Conservation (phyloP, 2,329 filamentous ascomycete species). For the Leptographium flavum region DNA sequence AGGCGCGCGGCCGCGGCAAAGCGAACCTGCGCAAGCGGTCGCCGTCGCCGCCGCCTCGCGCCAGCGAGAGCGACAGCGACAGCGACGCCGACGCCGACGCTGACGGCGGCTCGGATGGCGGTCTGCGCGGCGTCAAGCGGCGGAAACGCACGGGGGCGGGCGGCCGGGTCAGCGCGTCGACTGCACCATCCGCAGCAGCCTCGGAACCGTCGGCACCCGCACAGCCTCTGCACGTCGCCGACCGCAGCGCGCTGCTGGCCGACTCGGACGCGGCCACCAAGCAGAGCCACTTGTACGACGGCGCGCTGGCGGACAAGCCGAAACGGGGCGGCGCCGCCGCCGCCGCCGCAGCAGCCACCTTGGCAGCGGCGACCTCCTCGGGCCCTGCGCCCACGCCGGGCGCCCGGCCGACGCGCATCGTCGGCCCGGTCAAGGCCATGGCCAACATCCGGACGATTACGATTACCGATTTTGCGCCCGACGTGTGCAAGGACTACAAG, state of each 20-base stretch:
- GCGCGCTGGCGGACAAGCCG: background rate
- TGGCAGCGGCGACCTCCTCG: background rate
- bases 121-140: conserved; percentile 59
- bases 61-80: conserved; percentile 39
- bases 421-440: conserved; percentile 78
- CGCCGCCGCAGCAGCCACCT: background rate
- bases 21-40: conserved; percentile 68
- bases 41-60: conserved; percentile 57
- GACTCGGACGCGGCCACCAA: conserved; percentile 80
- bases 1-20: conserved; percentile 60
- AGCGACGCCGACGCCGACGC: conserved; percentile 50
- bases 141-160: conserved; percentile 35
- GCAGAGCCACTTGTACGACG: conserved; percentile 46
- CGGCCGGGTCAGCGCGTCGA: conserved; percentile 21
- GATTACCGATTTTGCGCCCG: conserved; percentile 77
- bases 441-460: conserved; percentile 87
- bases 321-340: background rate
- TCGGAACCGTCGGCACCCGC: background rate
- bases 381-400: too few species aligned
- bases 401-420: too few species aligned
- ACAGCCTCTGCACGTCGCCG: conserved; percentile 26
- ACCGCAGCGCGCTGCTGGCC: conserved; percentile 48
- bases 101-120: conserved; percentile 45
- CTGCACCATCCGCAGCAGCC: conserved; percentile 10
- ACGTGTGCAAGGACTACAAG: conserved; percentile 74